Evolutionary conservation across 2,329 filamentous ascomycete species (phyloP).

Genomic region (Fusarium algeriense): DNA sequence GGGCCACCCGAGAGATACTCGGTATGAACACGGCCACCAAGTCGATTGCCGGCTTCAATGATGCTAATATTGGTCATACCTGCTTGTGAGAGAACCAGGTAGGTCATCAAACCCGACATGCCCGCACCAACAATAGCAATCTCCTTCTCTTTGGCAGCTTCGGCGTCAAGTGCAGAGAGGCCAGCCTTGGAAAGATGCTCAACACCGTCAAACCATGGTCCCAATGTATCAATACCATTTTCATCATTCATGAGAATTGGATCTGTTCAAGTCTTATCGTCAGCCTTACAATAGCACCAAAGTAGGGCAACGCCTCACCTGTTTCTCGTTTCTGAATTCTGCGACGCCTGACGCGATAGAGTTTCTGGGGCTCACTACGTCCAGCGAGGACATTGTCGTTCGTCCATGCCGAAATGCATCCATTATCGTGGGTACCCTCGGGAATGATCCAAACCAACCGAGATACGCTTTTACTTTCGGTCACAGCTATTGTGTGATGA

Average conservation of each 20-base stretch:
- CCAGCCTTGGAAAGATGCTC: not conserved
- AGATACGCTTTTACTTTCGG: not conserved
- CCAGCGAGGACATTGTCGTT: not conserved
- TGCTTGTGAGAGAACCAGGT: conserved; percentile 3
- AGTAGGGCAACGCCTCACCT: fast-evolving
- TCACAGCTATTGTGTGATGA: conserved; percentile 10
- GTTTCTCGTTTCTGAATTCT: not conserved
- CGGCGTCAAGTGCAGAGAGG: not conserved
- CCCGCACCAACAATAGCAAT: conserved; percentile 7
- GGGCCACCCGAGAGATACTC: conserved; percentile 1
- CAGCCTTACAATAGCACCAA: fast-evolving
- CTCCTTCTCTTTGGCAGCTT: conserved; percentile 4
- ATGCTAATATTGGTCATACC: conserved; percentile 22
- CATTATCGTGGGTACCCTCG: not conserved
- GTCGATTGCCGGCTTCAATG: conserved; percentile 8
- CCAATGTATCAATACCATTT: not conserved
- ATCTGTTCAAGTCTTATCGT: fast-evolving
- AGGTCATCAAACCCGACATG: conserved; percentile 4
- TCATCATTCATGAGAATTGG: not conserved
- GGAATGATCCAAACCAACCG: conserved; percentile 10
- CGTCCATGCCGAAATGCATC: conserved; percentile 2
- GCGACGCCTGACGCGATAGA: conserved; percentile 1
- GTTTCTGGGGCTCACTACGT: not conserved
- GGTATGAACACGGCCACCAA: conserved; percentile 14
- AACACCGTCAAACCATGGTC: conserved; percentile 10